These are phyloP conservation scores for Madurella mycetomatis DNA, from an alignment of 2,329 filamentous ascomycete species.

Conservation along the genomic window DNA sequence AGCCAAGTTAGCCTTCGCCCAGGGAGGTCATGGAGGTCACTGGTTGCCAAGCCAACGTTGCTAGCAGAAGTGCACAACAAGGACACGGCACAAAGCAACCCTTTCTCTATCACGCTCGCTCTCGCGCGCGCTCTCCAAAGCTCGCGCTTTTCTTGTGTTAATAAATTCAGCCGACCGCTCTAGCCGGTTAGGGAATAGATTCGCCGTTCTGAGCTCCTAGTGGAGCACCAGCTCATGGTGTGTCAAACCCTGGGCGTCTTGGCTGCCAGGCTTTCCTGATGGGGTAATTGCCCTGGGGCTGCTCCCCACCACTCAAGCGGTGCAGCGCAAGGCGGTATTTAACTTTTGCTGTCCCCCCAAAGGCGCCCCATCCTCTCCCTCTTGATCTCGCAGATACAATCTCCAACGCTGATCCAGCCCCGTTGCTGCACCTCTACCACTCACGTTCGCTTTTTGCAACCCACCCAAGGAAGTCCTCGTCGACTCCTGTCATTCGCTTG, in stretches of 20 bases:
- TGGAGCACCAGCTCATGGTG: constrained; percentile 20
- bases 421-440: constrained; percentile 35
- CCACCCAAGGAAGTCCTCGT: constrained; percentile 63
- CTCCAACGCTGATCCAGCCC: constrained; percentile 32
- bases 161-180: neutral
- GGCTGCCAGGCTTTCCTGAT: constrained; percentile 20
- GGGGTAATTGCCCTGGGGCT: constrained; percentile 15
- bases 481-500: constrained; percentile 72
- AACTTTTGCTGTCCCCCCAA: constrained; percentile 32
- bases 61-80: too few species aligned
- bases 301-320: neutral
- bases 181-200: constrained; percentile 5
- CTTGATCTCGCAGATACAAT: constrained; percentile 32
- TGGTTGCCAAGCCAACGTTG: too few species aligned
- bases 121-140: too few species aligned
- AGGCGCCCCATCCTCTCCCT: constrained; percentile 26
- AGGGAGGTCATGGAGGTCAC: too few species aligned
- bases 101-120: too few species aligned
- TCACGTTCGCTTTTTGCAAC: constrained; percentile 33
- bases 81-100: too few species aligned
- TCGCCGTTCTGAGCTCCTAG: neutral
- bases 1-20: too few species aligned
- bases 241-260: constrained; percentile 10
- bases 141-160: neutral
- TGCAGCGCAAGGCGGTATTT: constrained; percentile 24